phyloP scores from a whole-genome alignment of 495 filamentous ascomycete species.

The Aspergillus panamensis region DNA sequence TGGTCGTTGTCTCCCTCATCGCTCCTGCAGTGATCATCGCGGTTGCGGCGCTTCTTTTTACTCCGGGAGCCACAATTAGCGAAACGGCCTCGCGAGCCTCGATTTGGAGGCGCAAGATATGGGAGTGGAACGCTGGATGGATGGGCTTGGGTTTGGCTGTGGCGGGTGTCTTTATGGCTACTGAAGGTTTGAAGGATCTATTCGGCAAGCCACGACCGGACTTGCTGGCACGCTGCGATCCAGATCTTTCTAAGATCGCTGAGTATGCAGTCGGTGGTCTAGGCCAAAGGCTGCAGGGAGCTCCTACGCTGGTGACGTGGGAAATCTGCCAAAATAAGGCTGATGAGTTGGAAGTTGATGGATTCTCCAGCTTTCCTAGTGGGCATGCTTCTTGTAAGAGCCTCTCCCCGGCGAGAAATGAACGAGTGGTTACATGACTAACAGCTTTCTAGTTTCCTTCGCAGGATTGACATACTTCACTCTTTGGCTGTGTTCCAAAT shows the following conservation, averaged over 20 bases:
- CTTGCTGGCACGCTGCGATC: constrained; percentile 58
- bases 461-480: constrained; percentile 61
- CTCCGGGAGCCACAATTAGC: constrained; percentile 39
- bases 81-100: constrained; percentile 29
- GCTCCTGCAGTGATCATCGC: constrained; percentile 53
- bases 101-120: constrained; percentile 48
- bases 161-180: constrained; percentile 55
- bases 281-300: constrained; percentile 40
- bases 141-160: constrained; percentile 57
- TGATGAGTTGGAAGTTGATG: constrained; percentile 46
- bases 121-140: constrained; percentile 65
- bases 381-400: constrained; percentile 64
- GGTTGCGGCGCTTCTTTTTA: constrained; percentile 44
- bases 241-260: constrained; percentile 45
- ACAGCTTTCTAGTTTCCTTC: constrained; percentile 49
- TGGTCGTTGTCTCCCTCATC: constrained; percentile 50
- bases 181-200: constrained; percentile 60
- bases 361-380: constrained; percentile 65
- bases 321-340: constrained; percentile 51
- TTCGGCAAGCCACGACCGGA: constrained; percentile 65
- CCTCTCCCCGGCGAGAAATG: neutral
- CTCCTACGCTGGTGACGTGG: constrained; percentile 48
- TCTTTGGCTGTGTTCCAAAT: constrained; percentile 62
- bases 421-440: constrained; percentile 2
- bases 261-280: constrained; percentile 47